Evolutionary conservation across 108 stramenopile species (phyloP).

Genomic region (Skeletonema tropicum): DNA sequence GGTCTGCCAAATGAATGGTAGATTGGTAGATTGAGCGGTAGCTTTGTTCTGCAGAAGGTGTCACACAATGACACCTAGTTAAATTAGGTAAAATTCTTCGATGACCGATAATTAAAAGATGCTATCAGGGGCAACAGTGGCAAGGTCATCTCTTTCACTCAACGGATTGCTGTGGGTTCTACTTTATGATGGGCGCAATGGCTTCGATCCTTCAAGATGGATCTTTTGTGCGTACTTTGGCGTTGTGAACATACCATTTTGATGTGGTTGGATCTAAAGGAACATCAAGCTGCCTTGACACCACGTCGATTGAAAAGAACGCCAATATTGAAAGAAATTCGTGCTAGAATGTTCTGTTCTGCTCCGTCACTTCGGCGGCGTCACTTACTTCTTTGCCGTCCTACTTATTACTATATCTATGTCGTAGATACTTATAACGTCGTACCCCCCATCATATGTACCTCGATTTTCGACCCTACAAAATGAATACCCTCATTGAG

Average conservation of each 20-base stretch:
- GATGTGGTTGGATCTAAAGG: not conserved
- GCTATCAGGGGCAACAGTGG: not conserved
- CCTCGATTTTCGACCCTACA: too few species aligned
- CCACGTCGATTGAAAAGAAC: not conserved
- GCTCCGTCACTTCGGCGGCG: not conserved
- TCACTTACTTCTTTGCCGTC: not conserved
- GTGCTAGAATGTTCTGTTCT: too few species aligned
- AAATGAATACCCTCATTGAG: too few species aligned
- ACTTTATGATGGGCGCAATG: too few species aligned
- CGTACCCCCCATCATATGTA: not conserved
- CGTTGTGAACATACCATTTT: not conserved
- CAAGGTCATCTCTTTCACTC: not conserved
- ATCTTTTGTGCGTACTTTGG: not conserved
- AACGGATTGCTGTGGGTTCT: not conserved
- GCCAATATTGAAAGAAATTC: not conserved
- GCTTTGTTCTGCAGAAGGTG: not conserved
- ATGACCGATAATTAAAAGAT: not conserved
- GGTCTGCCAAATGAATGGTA: not conserved
- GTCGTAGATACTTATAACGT: not conserved
- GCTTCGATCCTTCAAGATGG: not conserved
- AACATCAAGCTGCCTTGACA: not conserved
- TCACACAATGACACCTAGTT: slow-evolving; percentile 4
- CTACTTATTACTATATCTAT: not conserved
- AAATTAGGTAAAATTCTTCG: not conserved
- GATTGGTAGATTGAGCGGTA: not conserved